Base-by-base conservation (phyloP, 2,329 filamentous ascomycete genomes). In the Apiospora hydei region DNA sequence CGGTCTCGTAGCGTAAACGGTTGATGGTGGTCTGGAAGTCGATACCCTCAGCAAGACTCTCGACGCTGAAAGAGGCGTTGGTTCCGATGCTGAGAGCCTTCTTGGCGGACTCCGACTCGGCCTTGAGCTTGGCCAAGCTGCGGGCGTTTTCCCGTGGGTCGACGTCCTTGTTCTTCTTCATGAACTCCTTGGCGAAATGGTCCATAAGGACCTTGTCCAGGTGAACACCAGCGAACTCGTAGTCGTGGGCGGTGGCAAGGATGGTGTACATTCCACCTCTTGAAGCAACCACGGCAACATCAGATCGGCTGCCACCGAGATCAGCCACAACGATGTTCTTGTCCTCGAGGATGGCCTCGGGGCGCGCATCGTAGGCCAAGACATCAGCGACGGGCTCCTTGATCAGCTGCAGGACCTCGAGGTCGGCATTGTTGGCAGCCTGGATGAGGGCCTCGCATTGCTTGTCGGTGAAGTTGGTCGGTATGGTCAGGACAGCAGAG, bases 101-200 rank as follows among this genome's bases (percentile, higher is more conserved):
- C 89, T 97, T 98, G 78, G 95, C 92, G 68, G 92, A 89, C 85
- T 99, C 96, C 75, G 94, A 90, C 86, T 98, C 96, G 67, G 95
- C 88, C 84, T 94, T 96, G 76, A 99, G 87, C 89, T 98, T 99
- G 74, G 96, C 95, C 78, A 98, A 85, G 78, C 93, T 93, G 78
- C 92, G 92, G 71, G 92, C 88, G 81, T 96, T 94, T 80, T 92
- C 89, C 77, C 95, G 90, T 30, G 96, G 96, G 83, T 98, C 96
- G 72, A 90, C 90, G 47, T 83, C 84, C 85, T 92, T 92, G 89
- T 98, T 90, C 89, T 97, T 98, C 90, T 99, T 98, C 80, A 96
- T 89, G 85, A 99, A 99, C 84, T 99, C 96, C 88, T 99, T 99
- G 78, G 96, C 93, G 78, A 98, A 98, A 87, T 98, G 92, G 82